Conservation (phyloP, 805 yeast species). For the Nakazawaea siamensis region DNA sequence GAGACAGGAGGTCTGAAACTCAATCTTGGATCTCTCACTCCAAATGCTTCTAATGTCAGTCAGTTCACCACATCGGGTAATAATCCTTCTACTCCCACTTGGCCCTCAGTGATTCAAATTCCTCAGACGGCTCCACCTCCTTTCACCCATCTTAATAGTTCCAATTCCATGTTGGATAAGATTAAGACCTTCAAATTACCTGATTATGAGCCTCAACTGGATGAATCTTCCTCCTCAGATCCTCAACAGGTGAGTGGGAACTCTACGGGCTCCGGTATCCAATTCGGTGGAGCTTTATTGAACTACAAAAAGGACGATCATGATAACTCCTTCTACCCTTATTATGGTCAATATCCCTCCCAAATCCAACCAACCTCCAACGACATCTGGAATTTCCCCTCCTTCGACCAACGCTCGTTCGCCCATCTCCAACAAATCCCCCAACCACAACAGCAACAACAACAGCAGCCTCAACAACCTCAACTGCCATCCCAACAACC, state of each 20-base stretch:
- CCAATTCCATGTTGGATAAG: conserved; percentile 2
- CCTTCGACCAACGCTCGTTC: too few species aligned
- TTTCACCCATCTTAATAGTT: conserved; percentile 1
- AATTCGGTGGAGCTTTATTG: conserved; percentile 9
- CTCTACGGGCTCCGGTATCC: too few species aligned
- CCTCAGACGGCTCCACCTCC: conserved; percentile 10
- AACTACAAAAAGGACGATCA: too few species aligned
- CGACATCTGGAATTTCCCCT: too few species aligned
- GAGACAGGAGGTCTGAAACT: background rate
- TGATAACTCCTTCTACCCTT: too few species aligned
- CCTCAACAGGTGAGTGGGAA: too few species aligned
- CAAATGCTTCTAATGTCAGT: background rate
- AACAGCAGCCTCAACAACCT: conserved; percentile 2
- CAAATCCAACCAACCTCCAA: too few species aligned
- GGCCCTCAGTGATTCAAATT: conserved; percentile 4
- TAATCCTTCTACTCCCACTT: conserved; percentile 9
- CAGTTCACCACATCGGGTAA: background rate
- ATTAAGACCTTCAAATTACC: conserved; percentile 8
- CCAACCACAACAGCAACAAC: conserved; percentile 1
- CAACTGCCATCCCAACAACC: background rate
- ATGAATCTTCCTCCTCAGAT: too few species aligned
- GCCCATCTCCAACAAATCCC: background rate
- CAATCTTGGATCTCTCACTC: conserved; percentile 9
- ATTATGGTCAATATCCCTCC: too few species aligned
- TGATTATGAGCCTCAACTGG: too few species aligned